Conservation (phyloP, 1,284 basidiomycete species). For the Golubevia pallescens region DNA sequence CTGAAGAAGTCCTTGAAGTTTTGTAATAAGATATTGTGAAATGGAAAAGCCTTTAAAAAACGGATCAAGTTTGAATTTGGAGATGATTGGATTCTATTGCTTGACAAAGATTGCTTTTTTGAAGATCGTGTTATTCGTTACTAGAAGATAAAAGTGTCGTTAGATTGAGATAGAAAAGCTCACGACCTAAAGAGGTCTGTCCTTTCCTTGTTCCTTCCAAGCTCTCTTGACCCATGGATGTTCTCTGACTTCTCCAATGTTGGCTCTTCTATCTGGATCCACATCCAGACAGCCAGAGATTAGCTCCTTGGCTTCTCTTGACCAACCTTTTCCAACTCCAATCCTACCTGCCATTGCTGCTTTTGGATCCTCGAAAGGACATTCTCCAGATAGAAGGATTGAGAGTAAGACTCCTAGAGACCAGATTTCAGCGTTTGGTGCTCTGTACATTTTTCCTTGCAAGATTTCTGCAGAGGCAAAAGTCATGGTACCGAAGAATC, state of each 20-base stretch:
- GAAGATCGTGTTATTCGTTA: neutral
- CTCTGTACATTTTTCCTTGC: constrained; percentile 71
- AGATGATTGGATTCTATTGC: neutral
- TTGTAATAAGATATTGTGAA: neutral
- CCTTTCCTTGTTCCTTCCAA: constrained; percentile 30
- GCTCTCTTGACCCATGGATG: constrained; percentile 75
- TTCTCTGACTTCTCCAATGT: constrained; percentile 74
- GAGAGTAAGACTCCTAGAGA: constrained; percentile 86
- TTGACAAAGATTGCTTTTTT: neutral
- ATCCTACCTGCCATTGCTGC: constrained; percentile 71
- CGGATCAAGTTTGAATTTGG: neutral
- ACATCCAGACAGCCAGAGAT: constrained; percentile 78
- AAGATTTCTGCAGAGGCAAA: constrained; percentile 74
- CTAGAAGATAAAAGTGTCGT: neutral
- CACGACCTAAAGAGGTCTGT: neutral
- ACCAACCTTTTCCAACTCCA: constrained; percentile 44
- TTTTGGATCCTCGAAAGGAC: constrained; percentile 78
- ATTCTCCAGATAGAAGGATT: constrained; percentile 82
- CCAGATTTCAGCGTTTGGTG: constrained; percentile 86
- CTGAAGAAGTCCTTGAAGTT: neutral
- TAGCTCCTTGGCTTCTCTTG: constrained; percentile 68
- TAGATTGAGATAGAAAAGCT: neutral
- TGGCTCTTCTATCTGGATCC: constrained; percentile 73
- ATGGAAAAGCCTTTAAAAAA: too few species aligned
- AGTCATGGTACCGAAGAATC: constrained; percentile 56